Conservation (phyloP, 805 yeast species). For the Candida pseudofarinosa region DNA sequence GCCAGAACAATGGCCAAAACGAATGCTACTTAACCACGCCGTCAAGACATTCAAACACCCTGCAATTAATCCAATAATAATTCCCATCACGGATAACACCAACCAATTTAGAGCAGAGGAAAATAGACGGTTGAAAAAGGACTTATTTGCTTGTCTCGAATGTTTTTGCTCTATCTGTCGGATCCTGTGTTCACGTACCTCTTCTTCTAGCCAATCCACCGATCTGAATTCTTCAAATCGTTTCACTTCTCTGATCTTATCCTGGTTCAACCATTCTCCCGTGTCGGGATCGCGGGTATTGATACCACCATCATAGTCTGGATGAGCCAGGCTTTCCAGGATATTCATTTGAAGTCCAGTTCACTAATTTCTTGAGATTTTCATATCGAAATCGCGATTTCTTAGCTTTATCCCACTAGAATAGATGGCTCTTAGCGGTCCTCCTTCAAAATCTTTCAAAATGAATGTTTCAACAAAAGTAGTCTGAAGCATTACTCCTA, state of each 20-base stretch:
- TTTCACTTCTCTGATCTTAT: constrained; percentile 34
- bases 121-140: constrained; percentile 22
- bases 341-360: not conserved
- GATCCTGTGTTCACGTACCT: constrained; percentile 43
- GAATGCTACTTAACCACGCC: constrained; percentile 76
- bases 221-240: constrained; percentile 61
- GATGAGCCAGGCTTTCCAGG: not conserved
- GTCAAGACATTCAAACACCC: constrained; percentile 78
- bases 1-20: constrained; percentile 71
- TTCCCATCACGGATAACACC: constrained; percentile 71
- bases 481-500: too few relatives aligned
- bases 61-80: constrained; percentile 77
- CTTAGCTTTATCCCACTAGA: not conserved
- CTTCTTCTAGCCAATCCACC: constrained; percentile 69
- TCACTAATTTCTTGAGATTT: not conserved
- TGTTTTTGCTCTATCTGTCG: constrained; percentile 18
- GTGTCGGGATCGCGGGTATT: constrained; percentile 21
- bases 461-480: too few relatives aligned
- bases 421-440: too few relatives aligned
- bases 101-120: constrained; percentile 60
- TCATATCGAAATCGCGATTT: constrained; percentile 1
- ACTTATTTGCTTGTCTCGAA: constrained; percentile 8
- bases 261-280: constrained; percentile 39
- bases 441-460: too few relatives aligned
- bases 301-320: not conserved